Evolutionary conservation across 2,329 filamentous ascomycete species (phyloP), one percentile per base, ranked within the genome.

Genomic region (Nemania sp.): DNA sequence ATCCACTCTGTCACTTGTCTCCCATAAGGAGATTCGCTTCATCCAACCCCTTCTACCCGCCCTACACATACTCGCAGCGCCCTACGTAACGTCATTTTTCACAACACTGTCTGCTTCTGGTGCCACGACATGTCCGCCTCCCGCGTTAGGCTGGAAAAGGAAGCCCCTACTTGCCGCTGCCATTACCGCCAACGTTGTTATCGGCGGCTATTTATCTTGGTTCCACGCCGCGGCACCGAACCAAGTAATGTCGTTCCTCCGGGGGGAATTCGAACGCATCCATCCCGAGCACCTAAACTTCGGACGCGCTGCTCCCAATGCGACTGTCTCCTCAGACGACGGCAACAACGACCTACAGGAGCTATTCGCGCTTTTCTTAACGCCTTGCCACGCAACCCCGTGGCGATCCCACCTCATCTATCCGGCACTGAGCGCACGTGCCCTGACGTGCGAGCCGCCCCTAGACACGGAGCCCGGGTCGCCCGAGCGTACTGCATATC

Each of bases 11-110:
- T 97, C 93, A 1, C 77, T 92, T 54, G 92, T 98, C 72, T 90
- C 93, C 1, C 96, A 99, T 82, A 99, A 99, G 79, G 96, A 99
- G 84, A 93, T 97, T 74, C 93, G 96, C 75, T 99, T 99, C 83
- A 92, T 98, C 73, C 97, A 97, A 76, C 95, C 96, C 0, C 86
- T 99, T 20, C 86, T 98, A 1, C 95, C 96, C 1, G 86, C 90
- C n/a, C 86, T 99, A 6, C 93, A 96, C 77, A 83, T 97, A 70
- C 83, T 98, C 45, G 89, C 92, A 1, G 93, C 93, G 0, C 87
- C 89, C 0, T 85, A 89, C 2, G 80, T 93, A 18, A 83, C 87
- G 2, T 79, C 83, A 8, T 94, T 93, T 81, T 93, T 95, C 78
- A 80, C 82, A 8, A 83, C 81, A 27, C 75, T 79, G 18, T 66